These are phyloP conservation scores for Lojkania enalia DNA, from an alignment of 2,329 filamentous ascomycete species.

Conservation along the genomic window DNA sequence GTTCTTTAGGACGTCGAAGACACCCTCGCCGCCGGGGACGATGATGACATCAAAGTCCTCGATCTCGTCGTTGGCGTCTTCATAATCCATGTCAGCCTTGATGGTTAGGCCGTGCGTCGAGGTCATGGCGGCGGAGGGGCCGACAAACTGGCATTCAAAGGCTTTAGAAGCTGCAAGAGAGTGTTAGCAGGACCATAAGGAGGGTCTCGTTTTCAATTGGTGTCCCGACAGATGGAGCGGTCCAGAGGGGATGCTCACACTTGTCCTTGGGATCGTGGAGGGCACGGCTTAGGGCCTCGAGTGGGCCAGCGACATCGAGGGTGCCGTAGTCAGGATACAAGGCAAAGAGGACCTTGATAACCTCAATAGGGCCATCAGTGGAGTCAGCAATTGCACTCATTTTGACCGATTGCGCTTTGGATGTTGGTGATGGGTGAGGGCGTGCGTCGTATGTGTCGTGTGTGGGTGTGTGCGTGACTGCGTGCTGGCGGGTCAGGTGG, in stretches of 20 bases:
- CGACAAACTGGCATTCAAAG: constrained; percentile 58
- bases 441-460: background rate
- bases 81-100: constrained; percentile 74
- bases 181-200: background rate
- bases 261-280: constrained; percentile 58
- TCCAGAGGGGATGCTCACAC: constrained; percentile 39
- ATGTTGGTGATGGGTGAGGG: background rate
- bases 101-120: constrained; percentile 68
- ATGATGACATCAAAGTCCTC: constrained; percentile 79
- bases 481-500: background rate
- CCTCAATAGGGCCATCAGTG: constrained; percentile 54
- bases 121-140: constrained; percentile 51
- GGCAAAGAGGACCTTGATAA: constrained; percentile 65
- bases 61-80: constrained; percentile 73
- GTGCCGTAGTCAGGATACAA: constrained; percentile 61
- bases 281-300: constrained; percentile 60
- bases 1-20: constrained; percentile 64
- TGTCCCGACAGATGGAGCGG: constrained; percentile 3
- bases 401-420: constrained; percentile 24
- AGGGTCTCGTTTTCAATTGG: constrained; percentile 3
- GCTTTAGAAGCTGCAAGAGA: constrained; percentile 52
- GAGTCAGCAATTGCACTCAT: constrained; percentile 46
- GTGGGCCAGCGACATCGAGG: constrained; percentile 60
- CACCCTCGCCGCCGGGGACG: constrained; percentile 71
- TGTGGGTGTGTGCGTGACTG: background rate